Base-by-base conservation (phyloP, 148 eudicot genomes). In the Limonium bicolor region DNA sequence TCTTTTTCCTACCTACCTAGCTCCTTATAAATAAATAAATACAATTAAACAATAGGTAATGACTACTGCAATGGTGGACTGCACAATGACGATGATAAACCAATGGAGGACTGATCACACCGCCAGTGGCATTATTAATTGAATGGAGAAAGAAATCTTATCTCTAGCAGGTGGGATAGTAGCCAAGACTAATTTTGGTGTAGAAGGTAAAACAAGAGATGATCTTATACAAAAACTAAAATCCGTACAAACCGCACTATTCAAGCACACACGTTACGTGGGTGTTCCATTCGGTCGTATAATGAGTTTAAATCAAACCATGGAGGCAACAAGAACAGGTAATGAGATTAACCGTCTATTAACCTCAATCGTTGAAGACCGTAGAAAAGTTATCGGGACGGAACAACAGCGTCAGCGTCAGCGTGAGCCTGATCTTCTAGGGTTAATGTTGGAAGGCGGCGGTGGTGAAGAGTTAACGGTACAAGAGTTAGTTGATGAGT, bases 201-300 rank as follows among this genome's bases (percentile, higher is more conserved):
- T 92, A 12, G 63, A 69, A 43, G 51, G 59, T 34, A 72, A 65
- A 25, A 59, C 53, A 0, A 95, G 99, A 0, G 46, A 53, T 2
- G 34, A 39, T 22, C 64, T 92, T 23, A 60, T 73, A 5, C 64
- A 70, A 0, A 92, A 76, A 30, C 24, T 92, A 41, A 56, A 86
- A 36, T 76, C 67, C 36, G 61, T 81, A 74, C 99, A 92, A 34
- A 47, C 56, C 19, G 68, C 62, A 10, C 62, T 85, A 5, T 92
- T 92, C 63, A 76, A 85, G 12, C 66, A 81, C 25, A 69, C 62
- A 7, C 82, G 90, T 9, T 73, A 60, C 31, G 90, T 85, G 0
- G 99, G 99, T 11, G 94, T 92, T 0, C 99, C 99, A 1, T 81
- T 64, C 5, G 73, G 90, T 27, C 66, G 76, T 32, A 48, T 71